Evolutionary conservation across 768 basidiomycete species (phyloP).

Genomic region (Neoboletus subvelutipes): DNA sequence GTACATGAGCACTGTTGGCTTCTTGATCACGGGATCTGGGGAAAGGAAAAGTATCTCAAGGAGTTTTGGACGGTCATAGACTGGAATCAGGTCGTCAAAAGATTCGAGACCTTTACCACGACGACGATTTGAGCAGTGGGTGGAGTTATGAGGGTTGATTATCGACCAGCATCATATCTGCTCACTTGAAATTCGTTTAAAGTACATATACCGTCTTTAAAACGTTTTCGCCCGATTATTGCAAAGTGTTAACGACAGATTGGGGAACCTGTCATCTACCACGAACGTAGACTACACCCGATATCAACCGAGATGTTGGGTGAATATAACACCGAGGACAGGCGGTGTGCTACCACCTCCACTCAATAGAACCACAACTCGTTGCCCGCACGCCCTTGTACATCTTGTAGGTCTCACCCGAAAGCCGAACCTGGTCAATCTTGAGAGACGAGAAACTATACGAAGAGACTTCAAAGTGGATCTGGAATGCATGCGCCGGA

Average conservation of each 20-base stretch:
- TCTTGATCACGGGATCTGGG: constrained; percentile 87
- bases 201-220: constrained; percentile 17
- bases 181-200: constrained; percentile 18
- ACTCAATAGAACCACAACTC: constrained; percentile 30
- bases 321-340: not conserved
- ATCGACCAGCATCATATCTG: constrained; percentile 17
- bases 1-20: constrained; percentile 89
- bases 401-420: constrained; percentile 81
- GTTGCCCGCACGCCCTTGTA: constrained; percentile 86
- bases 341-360: constrained; percentile 29
- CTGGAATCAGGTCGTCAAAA: constrained; percentile 58
- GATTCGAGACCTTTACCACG: constrained; percentile 29
- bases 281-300: not conserved
- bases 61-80: constrained; percentile 83
- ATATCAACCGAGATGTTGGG: not conserved
- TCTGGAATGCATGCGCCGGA: constrained; percentile 72
- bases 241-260: not conserved
- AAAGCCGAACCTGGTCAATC: constrained; percentile 81
- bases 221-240: not conserved
- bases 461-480: constrained; percentile 67
- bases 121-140: constrained; percentile 8
- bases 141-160: not conserved
- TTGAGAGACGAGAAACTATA: constrained; percentile 79
- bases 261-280: not conserved
- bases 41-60: constrained; percentile 81